Base-by-base conservation (phyloP, 2,329 filamentous ascomycete genomes). In the Biscogniauxia mediterranea region DNA sequence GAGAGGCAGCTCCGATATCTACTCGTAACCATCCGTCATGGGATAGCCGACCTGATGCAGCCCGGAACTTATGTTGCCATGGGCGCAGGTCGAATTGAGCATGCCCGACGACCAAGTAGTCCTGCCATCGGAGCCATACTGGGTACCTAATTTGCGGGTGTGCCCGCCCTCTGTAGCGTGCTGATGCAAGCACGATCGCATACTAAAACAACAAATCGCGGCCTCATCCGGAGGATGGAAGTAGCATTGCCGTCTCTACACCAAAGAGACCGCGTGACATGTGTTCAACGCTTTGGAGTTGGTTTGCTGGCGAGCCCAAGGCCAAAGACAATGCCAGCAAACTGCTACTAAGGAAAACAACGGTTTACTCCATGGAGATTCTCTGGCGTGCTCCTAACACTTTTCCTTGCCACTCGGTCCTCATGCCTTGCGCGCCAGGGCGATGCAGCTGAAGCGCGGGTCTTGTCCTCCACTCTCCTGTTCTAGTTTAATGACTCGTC, bases 401-500 rank as follows among this genome's bases (percentile, higher is more conserved):
- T n/a, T 46, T n/a, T n/a, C 7, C 13, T 46, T n/a, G 38, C 17
- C 38, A 46, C 38, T n/a, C 5, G 11, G 13, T 46, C 53, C 21
- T 63, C 52, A 68, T 19, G 59, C 21, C 52, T 63, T 73, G 2
- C 66, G 70, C 38, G 75, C 76, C 25, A 80, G 67, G 23, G 74
- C 74, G 32, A 77, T 73, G 62, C 76, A 75, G 58, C 77, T 78
- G 61, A 79, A 79, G 5, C 73, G 69, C 26, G 76, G 59, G 56
- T 76, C 71, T n/a, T 65, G 56, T 0, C 69, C 70, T 3, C 74
- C 77, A 4, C 66, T 64, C 42, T 71, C 70, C 42, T 68, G 62
- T 26, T 73, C 72, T 59, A 78, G 67, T 54, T 77, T 76, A 53
- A 83, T 76, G 57, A 81, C 78, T 59, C 75, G 74, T 65, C 73